phyloP scores from a whole-genome alignment of 192 early-diverging fungal species.

The Podila minutissima region DNA sequence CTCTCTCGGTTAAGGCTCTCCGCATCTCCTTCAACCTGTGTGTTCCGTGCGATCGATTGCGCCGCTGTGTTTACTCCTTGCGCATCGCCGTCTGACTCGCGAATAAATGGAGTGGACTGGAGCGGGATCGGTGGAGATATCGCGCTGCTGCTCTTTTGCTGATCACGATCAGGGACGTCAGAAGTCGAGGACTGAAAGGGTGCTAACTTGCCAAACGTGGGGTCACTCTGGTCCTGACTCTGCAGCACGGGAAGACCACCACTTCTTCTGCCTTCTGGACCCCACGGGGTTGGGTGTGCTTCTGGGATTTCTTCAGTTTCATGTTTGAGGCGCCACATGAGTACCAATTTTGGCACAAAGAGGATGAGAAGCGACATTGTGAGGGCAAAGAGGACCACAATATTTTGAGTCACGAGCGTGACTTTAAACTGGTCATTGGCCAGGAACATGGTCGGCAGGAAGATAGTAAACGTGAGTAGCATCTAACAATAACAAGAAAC shows the following conservation, averaged over 20 bases:
- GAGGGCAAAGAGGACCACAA: constrained; percentile 4
- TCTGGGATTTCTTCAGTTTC: not conserved
- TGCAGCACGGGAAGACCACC: not conserved
- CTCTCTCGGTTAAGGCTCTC: not conserved
- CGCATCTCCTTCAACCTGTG: not conserved
- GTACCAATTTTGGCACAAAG: constrained; percentile 11
- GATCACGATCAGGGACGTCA: no score
- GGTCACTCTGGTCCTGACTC: not conserved
- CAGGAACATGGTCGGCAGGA: not conserved
- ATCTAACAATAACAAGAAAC: not conserved
- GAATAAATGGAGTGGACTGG: no score
- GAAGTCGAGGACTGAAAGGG: no score
- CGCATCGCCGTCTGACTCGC: no score
- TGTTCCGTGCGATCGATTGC: not conserved
- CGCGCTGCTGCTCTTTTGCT: no score
- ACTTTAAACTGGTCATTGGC: not conserved
- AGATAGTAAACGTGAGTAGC: not conserved
- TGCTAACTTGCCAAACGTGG: no score
- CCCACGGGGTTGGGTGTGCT: not conserved
- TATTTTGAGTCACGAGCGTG: constrained; percentile 2
- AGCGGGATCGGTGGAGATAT: no score
- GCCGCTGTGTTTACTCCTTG: not conserved
- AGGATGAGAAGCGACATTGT: not conserved
- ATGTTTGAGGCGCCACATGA: constrained; percentile 3
- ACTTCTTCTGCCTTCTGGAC: not conserved